A percentile compares a stretch with the other conserved stretches of the same genome.
Evolutionary conservation across 495 filamentous ascomycete species (phyloP).

Genomic region (Neurospora intermedia): DNA sequence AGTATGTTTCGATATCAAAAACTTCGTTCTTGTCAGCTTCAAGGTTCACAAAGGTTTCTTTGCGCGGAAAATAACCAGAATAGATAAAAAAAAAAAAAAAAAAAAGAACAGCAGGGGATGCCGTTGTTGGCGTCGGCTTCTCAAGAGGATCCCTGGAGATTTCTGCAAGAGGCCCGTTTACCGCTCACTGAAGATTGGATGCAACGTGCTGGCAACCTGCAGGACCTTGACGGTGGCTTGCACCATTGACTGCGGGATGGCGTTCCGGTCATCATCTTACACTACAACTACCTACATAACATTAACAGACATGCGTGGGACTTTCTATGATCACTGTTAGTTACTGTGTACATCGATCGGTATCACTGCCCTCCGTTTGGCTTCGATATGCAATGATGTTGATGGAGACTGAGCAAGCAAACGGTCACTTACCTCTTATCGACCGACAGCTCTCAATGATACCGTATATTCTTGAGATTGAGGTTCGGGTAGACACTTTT

Average conservation of each 20-base stretch:
- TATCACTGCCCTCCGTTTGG: neutral
- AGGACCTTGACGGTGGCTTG: neutral
- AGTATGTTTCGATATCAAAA: no score
- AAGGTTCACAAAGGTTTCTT: no score
- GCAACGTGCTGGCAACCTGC: neutral
- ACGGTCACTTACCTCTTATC: neutral
- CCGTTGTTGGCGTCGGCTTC: neutral
- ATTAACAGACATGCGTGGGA: neutral
- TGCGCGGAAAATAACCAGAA: neutral
- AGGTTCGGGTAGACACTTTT: no score
- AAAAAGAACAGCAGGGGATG: neutral
- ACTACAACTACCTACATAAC: no score
- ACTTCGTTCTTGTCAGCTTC: no score
- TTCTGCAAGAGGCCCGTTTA: neutral
- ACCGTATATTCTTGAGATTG: no score
- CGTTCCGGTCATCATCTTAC: neutral
- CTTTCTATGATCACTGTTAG: neutral
- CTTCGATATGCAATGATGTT: neutral
- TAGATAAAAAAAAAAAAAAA: neutral
- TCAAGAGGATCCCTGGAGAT: neutral
- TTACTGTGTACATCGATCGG: neutral
- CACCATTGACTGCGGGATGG: neutral
- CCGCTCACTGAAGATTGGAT: neutral
- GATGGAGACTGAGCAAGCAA: neutral
- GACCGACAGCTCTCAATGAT: neutral